Conservation (phyloP, 2,329 filamentous ascomycete genomes). For the Aspergillus spinulosporus region DNA sequence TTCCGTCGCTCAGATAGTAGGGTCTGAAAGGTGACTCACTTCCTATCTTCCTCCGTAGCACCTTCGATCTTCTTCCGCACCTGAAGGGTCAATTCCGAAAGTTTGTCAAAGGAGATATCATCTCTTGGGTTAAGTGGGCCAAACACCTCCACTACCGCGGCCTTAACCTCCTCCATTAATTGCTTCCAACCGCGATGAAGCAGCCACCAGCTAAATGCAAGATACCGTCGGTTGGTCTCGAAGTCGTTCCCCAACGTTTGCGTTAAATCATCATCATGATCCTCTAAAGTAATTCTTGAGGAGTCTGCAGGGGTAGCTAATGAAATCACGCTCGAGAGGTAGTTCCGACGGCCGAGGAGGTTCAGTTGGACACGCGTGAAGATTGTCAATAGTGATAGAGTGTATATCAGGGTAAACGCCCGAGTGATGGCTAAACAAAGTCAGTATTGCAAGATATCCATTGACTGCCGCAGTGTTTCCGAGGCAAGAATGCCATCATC, state of each 20-base stretch:
- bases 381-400: constrained; percentile 81
- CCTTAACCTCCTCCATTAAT: constrained; percentile 75
- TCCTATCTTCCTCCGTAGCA: constrained; percentile 62
- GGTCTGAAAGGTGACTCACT: constrained; percentile 38
- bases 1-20: constrained; percentile 23
- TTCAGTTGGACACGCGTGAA: constrained; percentile 96
- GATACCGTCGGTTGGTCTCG: constrained; percentile 89
- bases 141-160: constrained; percentile 86
- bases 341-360: constrained; percentile 90
- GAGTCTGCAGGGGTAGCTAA: constrained; percentile 74
- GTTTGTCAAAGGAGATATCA: constrained; percentile 75
- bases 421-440: constrained; percentile 72
- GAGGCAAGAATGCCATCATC: too few species aligned
- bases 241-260: constrained; percentile 89
- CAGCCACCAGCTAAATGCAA: constrained; percentile 98
- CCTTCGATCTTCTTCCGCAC: constrained; percentile 86
- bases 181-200: constrained; percentile 86
- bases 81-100: constrained; percentile 77
- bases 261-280: constrained; percentile 87
- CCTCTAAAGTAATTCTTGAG: constrained; percentile 82
- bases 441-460: constrained; percentile 15
- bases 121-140: constrained; percentile 86
- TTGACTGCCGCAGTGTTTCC: neutral
- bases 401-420: constrained; percentile 89
- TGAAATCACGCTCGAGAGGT: constrained; percentile 91